Base-by-base conservation (phyloP, 2,329 filamentous ascomycete species). In the Aspergillus sclerotialis region DNA sequence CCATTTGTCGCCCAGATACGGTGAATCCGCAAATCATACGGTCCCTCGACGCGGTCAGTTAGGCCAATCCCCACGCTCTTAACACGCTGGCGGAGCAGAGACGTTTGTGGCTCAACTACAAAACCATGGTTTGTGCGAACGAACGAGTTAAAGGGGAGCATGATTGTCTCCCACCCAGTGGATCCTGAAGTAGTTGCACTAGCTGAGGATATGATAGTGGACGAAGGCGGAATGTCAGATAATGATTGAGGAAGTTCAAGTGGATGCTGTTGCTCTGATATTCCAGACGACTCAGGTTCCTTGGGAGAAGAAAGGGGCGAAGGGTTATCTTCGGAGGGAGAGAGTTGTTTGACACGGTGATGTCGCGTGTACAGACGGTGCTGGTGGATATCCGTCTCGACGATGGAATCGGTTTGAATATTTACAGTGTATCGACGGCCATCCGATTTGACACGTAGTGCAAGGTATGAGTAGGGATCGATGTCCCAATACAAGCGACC, bases 331-430 rank as follows among this genome's bases (percentile, higher is more conserved):
- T 36, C 21, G 1, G 36, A 33, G 5, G 42, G 32, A 8, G 43
- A 39, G 13, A 34, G 32, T 7, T 48, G 35, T 18, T 49, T 43
- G 4, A 59, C 41, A 13, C 56, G 57, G 43, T 69, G 65, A 31
- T 67, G 60, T 32, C 56, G 58, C 11, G 65, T 68, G 46, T 69
- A 94, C 4, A 98, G 65, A 32, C 92, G 73, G 61, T 98, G 92
- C 60, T 98, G 92, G 61, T 96, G 92, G 43, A 98, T 72, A 59
- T 98, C 92, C n/a, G 88, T 90, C 8, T 87, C 84, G 30, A 94
- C 85, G 36, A 98, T 81, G 2, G 84, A 85, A 56, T 98, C 90
- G 3, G 89, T 94, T 68, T 96, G 92, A 11, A 98, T 69, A 61
- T 98, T 98, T 52, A 98, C 78, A 38, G 94, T 86, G 67, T 96